These are phyloP conservation scores for Pogostemon cablin DNA, from an alignment of 257 asterid genomes.

Conservation along the genomic window DNA sequence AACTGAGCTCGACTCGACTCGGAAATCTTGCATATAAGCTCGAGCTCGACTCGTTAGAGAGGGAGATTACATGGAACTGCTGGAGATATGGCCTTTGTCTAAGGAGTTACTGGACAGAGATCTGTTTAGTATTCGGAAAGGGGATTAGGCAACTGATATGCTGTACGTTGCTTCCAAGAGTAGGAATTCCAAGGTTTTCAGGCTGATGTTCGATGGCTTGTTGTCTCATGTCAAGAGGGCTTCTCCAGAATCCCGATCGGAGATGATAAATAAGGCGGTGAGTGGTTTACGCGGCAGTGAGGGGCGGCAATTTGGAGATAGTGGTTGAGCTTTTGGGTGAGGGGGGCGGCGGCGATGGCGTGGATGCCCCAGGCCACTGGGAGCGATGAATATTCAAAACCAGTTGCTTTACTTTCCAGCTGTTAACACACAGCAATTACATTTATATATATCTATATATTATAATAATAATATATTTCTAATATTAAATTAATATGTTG, in stretches of 20 bases:
- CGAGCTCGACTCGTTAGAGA: too few relatives aligned
- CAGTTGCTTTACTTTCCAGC: too few relatives aligned
- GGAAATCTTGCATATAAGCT: too few relatives aligned
- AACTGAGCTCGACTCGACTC: too few relatives aligned
- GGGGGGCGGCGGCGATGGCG: slow-evolving; percentile 47
- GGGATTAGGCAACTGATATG: slow-evolving; percentile 92
- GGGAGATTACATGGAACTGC: slow-evolving; percentile 37
- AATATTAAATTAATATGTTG: too few relatives aligned
- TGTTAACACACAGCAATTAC: too few relatives aligned
- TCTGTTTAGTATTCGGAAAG: slow-evolving; percentile 76
- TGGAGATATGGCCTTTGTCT: slow-evolving; percentile 67
- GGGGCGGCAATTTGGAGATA: slow-evolving; percentile 78
- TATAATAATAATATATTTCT: too few relatives aligned
- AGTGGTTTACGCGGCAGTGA: slow-evolving; percentile 80
- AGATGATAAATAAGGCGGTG: slow-evolving; percentile 52
- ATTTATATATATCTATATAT: too few relatives aligned
- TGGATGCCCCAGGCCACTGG: slow-evolving; percentile 56
- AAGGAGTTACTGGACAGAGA: slow-evolving; percentile 63
- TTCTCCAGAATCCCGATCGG: slow-evolving; percentile 49
- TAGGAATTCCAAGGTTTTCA: slow-evolving; percentile 56
- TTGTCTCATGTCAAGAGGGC: slow-evolving; percentile 38
- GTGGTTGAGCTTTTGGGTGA: slow-evolving; percentile 58
- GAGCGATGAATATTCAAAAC: too few relatives aligned
- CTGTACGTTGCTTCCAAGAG: slow-evolving; percentile 87
- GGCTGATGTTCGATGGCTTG: slow-evolving; percentile 55